Percentiles rank a stretch among this genome's conserved stretches.
Conservation (phyloP, 2,329 filamentous ascomycete genomes). For the Beauveria australis region DNA sequence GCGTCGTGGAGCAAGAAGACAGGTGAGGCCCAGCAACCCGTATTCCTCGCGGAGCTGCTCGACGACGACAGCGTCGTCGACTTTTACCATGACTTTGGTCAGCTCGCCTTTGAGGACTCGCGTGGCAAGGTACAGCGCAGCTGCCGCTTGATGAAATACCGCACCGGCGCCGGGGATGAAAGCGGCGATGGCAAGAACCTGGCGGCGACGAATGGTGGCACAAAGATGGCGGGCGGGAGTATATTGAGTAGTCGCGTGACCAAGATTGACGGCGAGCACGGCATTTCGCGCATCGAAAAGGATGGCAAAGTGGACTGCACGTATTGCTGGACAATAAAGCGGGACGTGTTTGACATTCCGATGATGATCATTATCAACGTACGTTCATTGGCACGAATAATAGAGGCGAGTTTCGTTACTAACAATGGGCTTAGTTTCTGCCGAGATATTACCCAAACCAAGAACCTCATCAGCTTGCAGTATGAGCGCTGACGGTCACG, state of each 20-base stretch:
- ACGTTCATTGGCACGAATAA: constrained; percentile 35
- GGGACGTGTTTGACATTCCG: constrained; percentile 95
- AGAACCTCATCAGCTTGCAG: constrained; percentile 46
- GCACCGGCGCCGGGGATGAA: constrained; percentile 60
- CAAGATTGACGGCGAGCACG: constrained; percentile 62
- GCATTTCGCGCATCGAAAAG: constrained; percentile 72
- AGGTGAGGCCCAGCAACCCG: constrained; percentile 56
- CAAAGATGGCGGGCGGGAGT: constrained; percentile 32
- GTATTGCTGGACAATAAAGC: constrained; percentile 94
- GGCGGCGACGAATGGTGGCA: constrained; percentile 36
- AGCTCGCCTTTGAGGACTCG: constrained; percentile 85
- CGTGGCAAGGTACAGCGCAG: constrained; percentile 75
- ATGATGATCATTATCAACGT: constrained; percentile 99
- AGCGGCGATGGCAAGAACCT: constrained; percentile 34
- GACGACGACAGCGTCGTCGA: constrained; percentile 90
- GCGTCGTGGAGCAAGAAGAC: constrained; percentile 38
- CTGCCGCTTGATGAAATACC: constrained; percentile 85
- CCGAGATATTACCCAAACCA: constrained; percentile 53
- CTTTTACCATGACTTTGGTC: constrained; percentile 93
- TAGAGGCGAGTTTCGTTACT: not conserved
- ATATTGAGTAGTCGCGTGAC: constrained; percentile 53
- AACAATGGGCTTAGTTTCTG: constrained; percentile 37
- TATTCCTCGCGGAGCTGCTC: constrained; percentile 85
- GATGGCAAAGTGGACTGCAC: constrained; percentile 92
- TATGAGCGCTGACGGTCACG: constrained; percentile 26